Base-by-base conservation (phyloP, 148 eudicot species). In the Polygonum maritimum region DNA sequence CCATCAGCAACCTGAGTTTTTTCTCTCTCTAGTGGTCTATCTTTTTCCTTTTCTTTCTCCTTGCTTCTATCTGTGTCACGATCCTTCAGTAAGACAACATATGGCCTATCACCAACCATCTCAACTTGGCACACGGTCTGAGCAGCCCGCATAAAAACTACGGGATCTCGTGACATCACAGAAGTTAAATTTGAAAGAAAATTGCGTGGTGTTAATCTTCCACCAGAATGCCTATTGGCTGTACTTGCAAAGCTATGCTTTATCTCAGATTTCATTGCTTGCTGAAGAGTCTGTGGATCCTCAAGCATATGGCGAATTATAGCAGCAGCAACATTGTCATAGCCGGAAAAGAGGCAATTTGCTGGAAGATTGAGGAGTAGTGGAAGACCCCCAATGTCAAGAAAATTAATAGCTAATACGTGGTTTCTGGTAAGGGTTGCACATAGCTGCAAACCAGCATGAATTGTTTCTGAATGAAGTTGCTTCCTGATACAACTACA, bases 281-380 rank as follows among this genome's bases (percentile, higher is more conserved):
- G 94, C 82, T 92, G 99, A 40, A 96, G 97, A 47, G 99, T 96
- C 73, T 89, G 99, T 36, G 99, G 93, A 87, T 96, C 99, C 83
- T 95, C 99, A 77, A 95, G 96, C 54, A 95, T 85, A 78, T 95
- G 97, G 16, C 97, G 94, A 69, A 95, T 95, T 79, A 95, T 89
- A 78, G 91, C 79, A 76, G 99, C 89, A 69, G 95, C 96, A 70
- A 95, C 82, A 79, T 85, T 90, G 86, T 95, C 99, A 81, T 89
- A 95, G 48, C 99, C 99, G 78, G 88, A 86, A 74, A 95, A 95
- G 45, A 90, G 86, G 80, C 99, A 87, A 77, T 80, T 84, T 38
- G 96, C 86, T 39, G 99, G 99, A 77, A 95, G 88, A 78, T 88
- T 89, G 71, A 95, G 97, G 75, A 95, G 92, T 76, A 82, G 84